Evolutionary conservation across 2,329 filamentous ascomycete species (phyloP), one percentile per base, ranked within the genome.

Genomic region (Colletotrichum orchidophilum): DNA sequence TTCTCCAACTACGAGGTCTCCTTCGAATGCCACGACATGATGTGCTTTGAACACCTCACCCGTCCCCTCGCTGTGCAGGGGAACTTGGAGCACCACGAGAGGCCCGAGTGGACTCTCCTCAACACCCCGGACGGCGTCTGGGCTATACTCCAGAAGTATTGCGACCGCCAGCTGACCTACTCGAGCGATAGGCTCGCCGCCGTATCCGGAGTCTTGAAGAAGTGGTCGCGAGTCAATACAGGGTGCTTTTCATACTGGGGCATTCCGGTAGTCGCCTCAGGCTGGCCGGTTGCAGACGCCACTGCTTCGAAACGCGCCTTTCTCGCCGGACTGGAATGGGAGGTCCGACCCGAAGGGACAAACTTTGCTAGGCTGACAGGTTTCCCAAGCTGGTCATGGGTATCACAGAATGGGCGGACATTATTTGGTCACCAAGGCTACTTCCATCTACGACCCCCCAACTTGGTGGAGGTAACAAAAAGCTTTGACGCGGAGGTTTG

Each of bases 1-100:
- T 83, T 83, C 39, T 82, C 81, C 6, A 77, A 80, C 29, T 76
- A 80, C 52, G 79, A 83, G 69, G 81, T 81, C 76, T 83, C 81
- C 61, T 83, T 80, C 76, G 79, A 83, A 39, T 83, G 82, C 49
- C 80, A 76, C 46, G 80, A 80, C 59, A 81, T 82, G 80, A 77
- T 78, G 15, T 82, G 80, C 70, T 80, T 80, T 0, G 80, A 82
- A 62, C 78, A 69, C 7, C 66, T 68, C 3, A 63, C 50, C 12
- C 52, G 31, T 8, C 66, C 66, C 9, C 42, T 60, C 1, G 63
- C 54, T 9, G 52, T 27, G 3, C 3, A 39, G 12, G 54, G 63
- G 4, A 66, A 55, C 9, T n/a, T 66, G 39, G 54, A 66, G 18
- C 54, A 66, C 21, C 42, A 53, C 9, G 54, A 66, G 29, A 42